phyloP scores from a whole-genome alignment of 768 basidiomycete species.

The Tremella yokohamensis region DNA sequence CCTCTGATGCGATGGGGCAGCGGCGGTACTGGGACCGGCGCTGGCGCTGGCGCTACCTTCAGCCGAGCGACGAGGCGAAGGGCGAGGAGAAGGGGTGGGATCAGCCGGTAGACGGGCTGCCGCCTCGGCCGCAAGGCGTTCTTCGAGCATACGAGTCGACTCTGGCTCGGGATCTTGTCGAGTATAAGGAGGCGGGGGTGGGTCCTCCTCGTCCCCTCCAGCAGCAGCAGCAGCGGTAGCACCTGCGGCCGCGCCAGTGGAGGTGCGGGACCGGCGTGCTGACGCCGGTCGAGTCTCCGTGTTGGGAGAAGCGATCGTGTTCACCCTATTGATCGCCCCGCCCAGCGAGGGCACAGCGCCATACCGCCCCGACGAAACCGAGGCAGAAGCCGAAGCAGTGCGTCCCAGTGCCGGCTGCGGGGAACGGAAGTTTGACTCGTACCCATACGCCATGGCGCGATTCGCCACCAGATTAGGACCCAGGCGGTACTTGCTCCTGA shows the following conservation, averaged over 20 bases:
- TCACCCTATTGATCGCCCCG: too few relatives aligned
- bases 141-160: slow-evolving; percentile 38
- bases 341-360: too few relatives aligned
- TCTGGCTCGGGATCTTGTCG: slow-evolving; percentile 48
- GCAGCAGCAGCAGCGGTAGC: slow-evolving; percentile 1
- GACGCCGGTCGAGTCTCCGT: slow-evolving; percentile 1
- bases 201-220: slow-evolving; percentile 29
- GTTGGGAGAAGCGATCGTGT: not conserved
- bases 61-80: not conserved
- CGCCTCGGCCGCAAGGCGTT: slow-evolving; percentile 41
- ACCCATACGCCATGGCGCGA: too few relatives aligned
- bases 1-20: not conserved
- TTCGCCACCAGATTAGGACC: too few relatives aligned
- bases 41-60: not conserved
- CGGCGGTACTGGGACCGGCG: slow-evolving; percentile 4
- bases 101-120: slow-evolving; percentile 9
- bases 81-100: slow-evolving; percentile 1
- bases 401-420: too few relatives aligned
- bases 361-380: too few relatives aligned
- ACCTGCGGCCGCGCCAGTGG: slow-evolving; percentile 9
- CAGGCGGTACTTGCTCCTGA: slow-evolving; percentile 26
- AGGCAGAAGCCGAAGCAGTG: too few relatives aligned
- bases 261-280: slow-evolving; percentile 2
- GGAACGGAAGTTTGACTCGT: too few relatives aligned
- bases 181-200: slow-evolving; percentile 47